phyloP scores from a whole-genome alignment of 352 stramenopile species.

The Phytophthora quininea region DNA sequence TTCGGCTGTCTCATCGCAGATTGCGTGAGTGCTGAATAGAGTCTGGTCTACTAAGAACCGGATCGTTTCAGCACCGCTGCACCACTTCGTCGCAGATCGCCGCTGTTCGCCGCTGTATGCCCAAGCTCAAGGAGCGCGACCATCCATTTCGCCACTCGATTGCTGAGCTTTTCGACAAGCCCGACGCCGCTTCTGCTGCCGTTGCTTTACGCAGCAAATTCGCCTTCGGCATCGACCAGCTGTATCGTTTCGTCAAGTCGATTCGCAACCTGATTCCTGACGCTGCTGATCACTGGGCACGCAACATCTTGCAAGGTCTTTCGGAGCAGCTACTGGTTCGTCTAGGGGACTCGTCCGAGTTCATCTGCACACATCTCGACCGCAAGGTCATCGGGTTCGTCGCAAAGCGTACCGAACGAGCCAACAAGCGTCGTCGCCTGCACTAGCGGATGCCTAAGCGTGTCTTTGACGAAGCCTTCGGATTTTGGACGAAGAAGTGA shows the following conservation, averaged over 20 bases:
- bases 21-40: background rate
- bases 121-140: slow-evolving; percentile 3
- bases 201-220: slow-evolving; percentile 7
- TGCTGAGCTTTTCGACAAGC: slow-evolving; percentile 8
- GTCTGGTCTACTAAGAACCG: background rate
- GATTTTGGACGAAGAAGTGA: slow-evolving; percentile 8
- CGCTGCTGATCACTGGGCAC: slow-evolving; percentile 6
- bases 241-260: slow-evolving; percentile 5
- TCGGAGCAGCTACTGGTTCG: slow-evolving; percentile 3
- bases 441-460: slow-evolving; percentile 7
- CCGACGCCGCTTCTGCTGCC: background rate
- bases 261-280: slow-evolving; percentile 12
- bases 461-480: slow-evolving; percentile 1
- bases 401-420: background rate
- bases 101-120: background rate
- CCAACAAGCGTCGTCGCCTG: background rate
- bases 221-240: slow-evolving; percentile 3
- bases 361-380: slow-evolving; percentile 4
- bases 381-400: background rate
- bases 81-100: slow-evolving; percentile 1
- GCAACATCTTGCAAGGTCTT: slow-evolving; percentile 4
- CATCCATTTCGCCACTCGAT: slow-evolving; percentile 6
- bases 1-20: background rate
- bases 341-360: background rate
- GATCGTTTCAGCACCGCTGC: background rate